Evolutionary conservation across 192 early-diverging fungal genomes (phyloP).

Genomic region (Podila verticillata): DNA sequence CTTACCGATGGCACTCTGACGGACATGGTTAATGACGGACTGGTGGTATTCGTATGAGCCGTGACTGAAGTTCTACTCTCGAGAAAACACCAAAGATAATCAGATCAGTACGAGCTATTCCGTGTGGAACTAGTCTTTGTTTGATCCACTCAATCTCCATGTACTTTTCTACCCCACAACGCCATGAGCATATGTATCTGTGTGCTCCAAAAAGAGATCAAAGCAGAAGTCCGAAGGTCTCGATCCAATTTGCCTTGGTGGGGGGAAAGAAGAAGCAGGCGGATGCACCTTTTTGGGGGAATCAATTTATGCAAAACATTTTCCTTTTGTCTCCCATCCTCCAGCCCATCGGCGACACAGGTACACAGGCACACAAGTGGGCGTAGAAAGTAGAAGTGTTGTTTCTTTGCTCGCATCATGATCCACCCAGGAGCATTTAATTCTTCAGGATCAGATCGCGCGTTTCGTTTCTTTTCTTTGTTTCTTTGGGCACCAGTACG

Average conservation of each 20-base stretch:
- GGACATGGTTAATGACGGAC: constrained; percentile 67
- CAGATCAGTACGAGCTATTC: neutral
- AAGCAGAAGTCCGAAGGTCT: too few relatives aligned
- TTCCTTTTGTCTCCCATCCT: too few relatives aligned
- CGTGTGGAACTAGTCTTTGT: neutral
- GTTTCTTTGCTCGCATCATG: too few relatives aligned
- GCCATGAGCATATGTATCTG: too few relatives aligned
- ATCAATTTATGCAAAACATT: constrained; percentile 2
- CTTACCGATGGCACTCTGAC: constrained; percentile 59
- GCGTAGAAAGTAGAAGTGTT: too few relatives aligned
- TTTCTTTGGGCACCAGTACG: neutral
- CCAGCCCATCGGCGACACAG: too few relatives aligned
- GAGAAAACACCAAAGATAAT: neutral
- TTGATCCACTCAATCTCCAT: neutral
- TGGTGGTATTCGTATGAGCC: constrained; percentile 72
- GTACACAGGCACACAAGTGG: too few relatives aligned
- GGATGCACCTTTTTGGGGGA: constrained; percentile 1
- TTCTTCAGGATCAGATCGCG: neutral
- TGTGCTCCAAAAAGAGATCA: too few relatives aligned
- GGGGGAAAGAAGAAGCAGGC: neutral
- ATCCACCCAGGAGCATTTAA: neutral
- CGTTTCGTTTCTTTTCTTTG: neutral
- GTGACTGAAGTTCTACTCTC: constrained; percentile 60
- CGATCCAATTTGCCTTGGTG: neutral
- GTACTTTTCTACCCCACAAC: too few relatives aligned